Conservation (phyloP, 2,329 filamentous ascomycete species). For the Calonectria montana region DNA sequence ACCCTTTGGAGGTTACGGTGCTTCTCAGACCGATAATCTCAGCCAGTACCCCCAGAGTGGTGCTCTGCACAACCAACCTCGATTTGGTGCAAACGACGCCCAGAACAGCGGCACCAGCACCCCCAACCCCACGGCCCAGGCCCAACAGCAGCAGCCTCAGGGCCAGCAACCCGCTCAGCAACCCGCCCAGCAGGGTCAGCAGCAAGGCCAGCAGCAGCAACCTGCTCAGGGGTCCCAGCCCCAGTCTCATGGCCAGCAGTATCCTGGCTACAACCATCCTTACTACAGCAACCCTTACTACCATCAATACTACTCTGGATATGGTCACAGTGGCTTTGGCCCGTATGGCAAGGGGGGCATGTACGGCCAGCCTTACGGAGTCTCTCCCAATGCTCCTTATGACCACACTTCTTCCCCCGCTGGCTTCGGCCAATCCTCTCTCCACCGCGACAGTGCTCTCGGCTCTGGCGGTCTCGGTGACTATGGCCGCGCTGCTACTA, state of each 20-base stretch:
- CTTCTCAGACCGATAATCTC: constrained; percentile 71
- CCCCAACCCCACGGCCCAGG: constrained; percentile 79
- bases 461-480: constrained; percentile 65
- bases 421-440: constrained; percentile 65
- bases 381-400: constrained; percentile 67
- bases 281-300: constrained; percentile 75
- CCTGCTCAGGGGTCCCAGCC: constrained; percentile 57
- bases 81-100: constrained; percentile 72
- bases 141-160: constrained; percentile 59
- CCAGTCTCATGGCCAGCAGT: constrained; percentile 60
- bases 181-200: constrained; percentile 54
- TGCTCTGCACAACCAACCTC: constrained; percentile 63
- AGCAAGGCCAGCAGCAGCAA: constrained; percentile 59
- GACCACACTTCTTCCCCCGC: constrained; percentile 67
- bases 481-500: constrained; percentile 63
- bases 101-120: constrained; percentile 92
- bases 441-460: constrained; percentile 63
- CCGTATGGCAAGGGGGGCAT: constrained; percentile 67
- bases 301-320: constrained; percentile 68
- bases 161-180: constrained; percentile 51
- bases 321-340: constrained; percentile 63
- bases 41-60: constrained; percentile 82
- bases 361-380: constrained; percentile 68
- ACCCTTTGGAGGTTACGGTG: constrained; percentile 79
- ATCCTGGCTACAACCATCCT: constrained; percentile 65